Evolutionary conservation across 495 filamentous ascomycete genomes (phyloP).

Genomic region (Pyrenula aspistea): DNA sequence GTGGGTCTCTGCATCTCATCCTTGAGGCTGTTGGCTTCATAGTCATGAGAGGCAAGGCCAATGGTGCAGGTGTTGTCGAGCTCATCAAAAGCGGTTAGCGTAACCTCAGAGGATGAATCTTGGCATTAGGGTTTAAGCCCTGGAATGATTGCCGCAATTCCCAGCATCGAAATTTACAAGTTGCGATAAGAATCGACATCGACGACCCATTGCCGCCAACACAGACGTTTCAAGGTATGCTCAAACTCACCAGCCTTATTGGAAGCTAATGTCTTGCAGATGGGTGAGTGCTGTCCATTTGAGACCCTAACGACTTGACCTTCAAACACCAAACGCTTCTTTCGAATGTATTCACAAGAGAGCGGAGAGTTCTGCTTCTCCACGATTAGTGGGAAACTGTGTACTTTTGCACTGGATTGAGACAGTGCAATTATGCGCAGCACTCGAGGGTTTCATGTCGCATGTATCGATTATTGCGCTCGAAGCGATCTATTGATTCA

Average conservation of each 20-base stretch:
- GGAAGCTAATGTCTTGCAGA: constrained; percentile 22
- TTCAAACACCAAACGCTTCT: no score
- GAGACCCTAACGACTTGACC: neutral
- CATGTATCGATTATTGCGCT: no score
- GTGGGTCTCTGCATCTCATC: neutral
- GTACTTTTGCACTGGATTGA: no score
- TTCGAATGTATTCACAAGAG: no score
- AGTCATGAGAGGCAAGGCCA: neutral
- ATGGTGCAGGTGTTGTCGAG: neutral
- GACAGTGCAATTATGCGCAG: no score
- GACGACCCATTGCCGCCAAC: constrained; percentile 13
- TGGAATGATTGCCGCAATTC: neutral
- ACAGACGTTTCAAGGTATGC: constrained; percentile 14
- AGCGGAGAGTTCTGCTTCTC: no score
- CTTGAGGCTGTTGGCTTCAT: neutral
- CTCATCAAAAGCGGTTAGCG: neutral
- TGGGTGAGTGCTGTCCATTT: constrained; percentile 39
- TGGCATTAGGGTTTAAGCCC: constrained; percentile 1
- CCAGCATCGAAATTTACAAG: neutral
- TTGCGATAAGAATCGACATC: constrained; percentile 4
- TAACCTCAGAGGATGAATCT: constrained; percentile 1
- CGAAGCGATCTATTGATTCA: no score
- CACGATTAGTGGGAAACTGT: no score
- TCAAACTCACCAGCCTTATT: neutral
- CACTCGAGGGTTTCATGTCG: no score